Conservation (phyloP, 2,329 filamentous ascomycete genomes). For the Didymosphaeria variabile region DNA sequence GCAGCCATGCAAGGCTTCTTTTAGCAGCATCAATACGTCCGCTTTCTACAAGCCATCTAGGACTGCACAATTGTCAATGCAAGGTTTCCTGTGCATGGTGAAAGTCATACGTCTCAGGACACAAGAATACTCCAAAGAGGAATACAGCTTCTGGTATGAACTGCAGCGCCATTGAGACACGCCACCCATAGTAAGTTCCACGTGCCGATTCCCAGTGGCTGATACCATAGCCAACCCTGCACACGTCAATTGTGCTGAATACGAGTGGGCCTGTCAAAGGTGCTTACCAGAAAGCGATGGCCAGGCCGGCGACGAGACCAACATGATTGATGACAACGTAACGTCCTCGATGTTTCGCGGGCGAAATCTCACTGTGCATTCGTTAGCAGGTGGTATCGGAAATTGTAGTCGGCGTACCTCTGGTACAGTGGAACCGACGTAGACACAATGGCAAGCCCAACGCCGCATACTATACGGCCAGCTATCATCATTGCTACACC, state of each 20-base stretch:
- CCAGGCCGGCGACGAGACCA: conserved; percentile 65
- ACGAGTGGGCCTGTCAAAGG: neutral
- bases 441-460: conserved; percentile 65
- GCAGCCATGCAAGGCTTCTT: conserved; percentile 59
- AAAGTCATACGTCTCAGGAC: conserved; percentile 62
- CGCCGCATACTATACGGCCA: conserved; percentile 62
- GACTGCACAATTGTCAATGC: conserved; percentile 45
- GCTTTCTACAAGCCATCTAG: conserved; percentile 67
- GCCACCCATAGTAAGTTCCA: conserved; percentile 62
- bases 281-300: conserved; percentile 63
- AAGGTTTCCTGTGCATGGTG: neutral
- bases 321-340: conserved; percentile 69
- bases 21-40: conserved; percentile 56
- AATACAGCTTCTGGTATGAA: conserved; percentile 63
- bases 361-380: conserved; percentile 61
- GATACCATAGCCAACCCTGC: conserved; percentile 65
- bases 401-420: conserved; percentile 49
- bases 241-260: conserved; percentile 4
- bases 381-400: neutral
- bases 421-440: conserved; percentile 68
- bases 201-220: conserved; percentile 60
- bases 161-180: conserved; percentile 62
- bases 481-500: conserved; percentile 60
- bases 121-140: conserved; percentile 59
- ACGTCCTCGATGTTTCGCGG: conserved; percentile 62